Percentiles rank a stretch among this genome's conserved stretches.
phyloP scores from a whole-genome alignment of 1,139 yeast genomes.

The Yamadazyma sp. region DNA sequence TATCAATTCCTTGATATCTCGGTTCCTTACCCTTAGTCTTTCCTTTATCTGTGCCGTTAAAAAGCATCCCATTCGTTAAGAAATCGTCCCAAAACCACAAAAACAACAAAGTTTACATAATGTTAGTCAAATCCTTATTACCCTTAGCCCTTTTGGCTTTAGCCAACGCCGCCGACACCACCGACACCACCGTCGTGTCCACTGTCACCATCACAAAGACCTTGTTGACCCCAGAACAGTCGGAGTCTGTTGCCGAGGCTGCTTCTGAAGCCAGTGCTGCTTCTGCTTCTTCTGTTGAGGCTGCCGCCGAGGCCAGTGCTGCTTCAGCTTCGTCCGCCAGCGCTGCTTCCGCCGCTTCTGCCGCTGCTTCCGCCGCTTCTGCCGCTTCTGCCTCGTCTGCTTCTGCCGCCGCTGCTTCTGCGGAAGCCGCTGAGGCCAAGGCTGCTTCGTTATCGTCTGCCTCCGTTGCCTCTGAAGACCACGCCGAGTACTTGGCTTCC shows the following conservation, averaged over 20 bases:
- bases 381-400: slow-evolving; percentile 15
- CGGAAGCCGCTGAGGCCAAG: slow-evolving; percentile 11
- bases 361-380: slow-evolving; percentile 15
- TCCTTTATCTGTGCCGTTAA: slow-evolving; percentile 17
- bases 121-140: slow-evolving; percentile 29
- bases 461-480: slow-evolving; percentile 8
- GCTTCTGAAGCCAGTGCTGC: slow-evolving; percentile 15
- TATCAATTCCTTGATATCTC: neutral
- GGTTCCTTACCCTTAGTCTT: slow-evolving; percentile 30
- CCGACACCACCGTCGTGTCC: slow-evolving; percentile 45
- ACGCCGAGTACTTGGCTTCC: slow-evolving; percentile 17
- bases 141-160: slow-evolving; percentile 28
- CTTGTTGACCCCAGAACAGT: slow-evolving; percentile 43
- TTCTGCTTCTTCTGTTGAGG: slow-evolving; percentile 15
- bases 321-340: slow-evolving; percentile 15
- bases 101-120: slow-evolving; percentile 10
- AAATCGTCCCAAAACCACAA: neutral
- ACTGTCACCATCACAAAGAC: slow-evolving; percentile 46
- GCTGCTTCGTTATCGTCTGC: slow-evolving; percentile 16
- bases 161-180: slow-evolving; percentile 35
- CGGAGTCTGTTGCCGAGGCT: slow-evolving; percentile 24
- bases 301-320: slow-evolving; percentile 12
- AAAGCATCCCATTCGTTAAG: neutral
- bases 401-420: slow-evolving; percentile 10
- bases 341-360: slow-evolving; percentile 11